These are phyloP conservation scores for Pelargonium nanum DNA, from an alignment of 345 rosid species.

Conservation along the genomic window DNA sequence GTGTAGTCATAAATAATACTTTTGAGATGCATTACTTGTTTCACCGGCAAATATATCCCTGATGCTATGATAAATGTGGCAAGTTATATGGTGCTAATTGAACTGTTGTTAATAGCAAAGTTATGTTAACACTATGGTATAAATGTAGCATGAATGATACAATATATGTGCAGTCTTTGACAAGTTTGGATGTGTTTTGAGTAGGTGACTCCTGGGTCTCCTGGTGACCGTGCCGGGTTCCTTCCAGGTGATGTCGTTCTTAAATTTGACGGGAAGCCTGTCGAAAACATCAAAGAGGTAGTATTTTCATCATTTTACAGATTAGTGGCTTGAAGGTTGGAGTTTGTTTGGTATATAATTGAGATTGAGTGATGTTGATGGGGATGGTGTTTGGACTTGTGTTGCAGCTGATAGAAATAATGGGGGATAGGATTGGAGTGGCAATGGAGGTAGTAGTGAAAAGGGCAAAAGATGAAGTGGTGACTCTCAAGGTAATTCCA, in stretches of 20 bases:
- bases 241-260: conserved; percentile 73
- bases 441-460: conserved; percentile 46
- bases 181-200: background rate
- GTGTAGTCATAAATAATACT: background rate
- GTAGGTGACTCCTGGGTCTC: conserved; percentile 86
- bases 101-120: too few species aligned
- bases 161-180: background rate
- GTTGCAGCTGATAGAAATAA: conserved; percentile 54
- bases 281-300: conserved; percentile 71
- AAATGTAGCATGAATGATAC: background rate
- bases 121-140: too few species aligned
- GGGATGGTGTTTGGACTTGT: background rate
- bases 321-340: background rate
- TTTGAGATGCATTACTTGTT: too few species aligned
- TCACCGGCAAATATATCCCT: too few species aligned
- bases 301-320: background rate
- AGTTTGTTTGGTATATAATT: background rate
- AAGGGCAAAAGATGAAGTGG: conserved; percentile 38
- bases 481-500: conserved; percentile 49
- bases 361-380: background rate
- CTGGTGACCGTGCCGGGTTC: conserved; percentile 80
- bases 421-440: conserved; percentile 55
- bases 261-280: conserved; percentile 64
- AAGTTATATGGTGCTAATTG: too few species aligned
- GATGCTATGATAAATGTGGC: too few species aligned